These are phyloP conservation scores for Neurospora sp. DNA, from an alignment of 495 filamentous ascomycete species.

Conservation along the genomic window DNA sequence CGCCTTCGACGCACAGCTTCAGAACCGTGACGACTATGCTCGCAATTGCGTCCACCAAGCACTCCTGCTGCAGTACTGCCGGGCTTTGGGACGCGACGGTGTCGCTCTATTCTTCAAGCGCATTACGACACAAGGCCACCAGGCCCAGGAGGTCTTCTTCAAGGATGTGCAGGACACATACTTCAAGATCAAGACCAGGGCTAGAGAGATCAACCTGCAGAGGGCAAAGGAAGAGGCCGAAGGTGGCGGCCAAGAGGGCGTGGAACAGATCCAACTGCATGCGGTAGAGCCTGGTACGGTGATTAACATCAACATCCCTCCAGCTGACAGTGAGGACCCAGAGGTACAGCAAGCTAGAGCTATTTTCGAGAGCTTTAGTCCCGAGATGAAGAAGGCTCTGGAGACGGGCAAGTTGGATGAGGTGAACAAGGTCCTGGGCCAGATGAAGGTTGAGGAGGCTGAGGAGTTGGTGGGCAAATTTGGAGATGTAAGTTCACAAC, in stretches of 20 bases:
- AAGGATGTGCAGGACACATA: constrained; percentile 90
- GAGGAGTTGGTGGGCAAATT: constrained; percentile 81
- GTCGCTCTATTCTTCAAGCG: constrained; percentile 92
- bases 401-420: constrained; percentile 80
- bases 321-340: constrained; percentile 53
- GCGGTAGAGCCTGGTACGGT: constrained; percentile 88
- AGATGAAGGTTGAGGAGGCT: constrained; percentile 86
- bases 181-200: constrained; percentile 63
- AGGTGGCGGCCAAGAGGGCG: constrained; percentile 42
- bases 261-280: constrained; percentile 97
- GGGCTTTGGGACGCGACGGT: constrained; percentile 77
- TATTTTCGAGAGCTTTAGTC: constrained; percentile 75
- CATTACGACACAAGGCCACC: constrained; percentile 82
- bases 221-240: constrained; percentile 55
- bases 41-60: constrained; percentile 91
- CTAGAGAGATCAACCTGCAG: constrained; percentile 62
- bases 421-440: constrained; percentile 88
- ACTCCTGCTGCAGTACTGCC: constrained; percentile 87
- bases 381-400: constrained; percentile 69
- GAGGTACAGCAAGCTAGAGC: constrained; percentile 54
- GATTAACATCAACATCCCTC: constrained; percentile 79
- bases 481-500: constrained; percentile 47
- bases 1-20: constrained; percentile 78
- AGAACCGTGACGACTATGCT: constrained; percentile 63
- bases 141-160: constrained; percentile 82